A percentile compares a stretch with the other conserved stretches of the same genome.
These are phyloP conservation scores for Hyaloscypha variabilis DNA, from an alignment of 495 filamentous ascomycete species.

Conservation along the genomic window DNA sequence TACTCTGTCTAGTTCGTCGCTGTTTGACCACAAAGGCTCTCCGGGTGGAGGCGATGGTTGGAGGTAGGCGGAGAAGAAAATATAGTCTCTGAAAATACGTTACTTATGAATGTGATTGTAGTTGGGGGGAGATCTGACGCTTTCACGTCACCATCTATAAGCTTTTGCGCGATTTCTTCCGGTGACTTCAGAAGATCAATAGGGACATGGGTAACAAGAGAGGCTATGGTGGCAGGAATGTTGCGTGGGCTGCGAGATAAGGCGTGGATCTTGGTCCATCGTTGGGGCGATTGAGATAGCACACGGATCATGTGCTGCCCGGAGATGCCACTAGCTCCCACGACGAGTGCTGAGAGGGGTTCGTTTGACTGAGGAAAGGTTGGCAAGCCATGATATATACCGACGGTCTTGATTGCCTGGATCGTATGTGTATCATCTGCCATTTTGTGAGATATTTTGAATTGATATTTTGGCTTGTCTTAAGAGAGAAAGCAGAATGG, in stretches of 20 bases:
- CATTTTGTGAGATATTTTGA: slow-evolving; percentile 10
- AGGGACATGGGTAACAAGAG: slow-evolving; percentile 45
- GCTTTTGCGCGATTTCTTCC: slow-evolving; percentile 36
- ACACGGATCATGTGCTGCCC: slow-evolving; percentile 50
- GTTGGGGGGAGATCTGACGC: slow-evolving; percentile 6
- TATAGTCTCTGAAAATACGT: slow-evolving; percentile 38
- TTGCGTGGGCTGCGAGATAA: slow-evolving; percentile 37
- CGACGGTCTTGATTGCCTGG: slow-evolving; percentile 20
- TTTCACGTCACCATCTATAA: slow-evolving; percentile 25
- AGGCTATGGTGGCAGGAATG: slow-evolving; percentile 38
- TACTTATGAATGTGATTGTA: neutral
- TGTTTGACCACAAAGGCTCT: slow-evolving; percentile 45
- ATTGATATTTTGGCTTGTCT: slow-evolving; percentile 3
- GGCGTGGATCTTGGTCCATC: slow-evolving; percentile 56
- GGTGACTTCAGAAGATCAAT: slow-evolving; percentile 48
- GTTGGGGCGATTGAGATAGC: slow-evolving; percentile 39
- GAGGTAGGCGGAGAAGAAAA: slow-evolving; percentile 56
- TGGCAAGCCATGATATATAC: slow-evolving; percentile 51
- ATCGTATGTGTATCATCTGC: neutral
- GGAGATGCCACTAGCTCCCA: slow-evolving; percentile 54
- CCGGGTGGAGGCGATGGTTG: slow-evolving; percentile 43
- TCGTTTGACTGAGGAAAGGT: slow-evolving; percentile 34
- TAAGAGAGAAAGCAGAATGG: slow-evolving; percentile 1
- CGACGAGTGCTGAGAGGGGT: slow-evolving; percentile 50
- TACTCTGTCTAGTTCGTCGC: slow-evolving; percentile 43